Conservation (phyloP, 2,329 filamentous ascomycete genomes). For the Sclerotinia trifoliorum region DNA sequence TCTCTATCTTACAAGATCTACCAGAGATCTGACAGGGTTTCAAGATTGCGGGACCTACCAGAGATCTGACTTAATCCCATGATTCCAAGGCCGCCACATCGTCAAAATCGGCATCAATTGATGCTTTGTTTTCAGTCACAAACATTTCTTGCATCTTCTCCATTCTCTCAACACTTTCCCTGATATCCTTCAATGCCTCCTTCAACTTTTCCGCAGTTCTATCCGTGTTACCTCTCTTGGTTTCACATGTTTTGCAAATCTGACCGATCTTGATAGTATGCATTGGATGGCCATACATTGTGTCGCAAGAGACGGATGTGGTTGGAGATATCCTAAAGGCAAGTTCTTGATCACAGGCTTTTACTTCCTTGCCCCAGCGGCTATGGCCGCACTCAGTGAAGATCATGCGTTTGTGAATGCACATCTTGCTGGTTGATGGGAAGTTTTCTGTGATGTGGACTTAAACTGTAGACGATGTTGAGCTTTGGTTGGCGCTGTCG, state of each 20-base stretch:
- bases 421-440: constrained; percentile 14
- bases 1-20: constrained; percentile 12
- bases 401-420: neutral
- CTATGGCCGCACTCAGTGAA: constrained; percentile 2
- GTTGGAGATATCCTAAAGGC: neutral
- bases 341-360: neutral
- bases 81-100: constrained; percentile 1
- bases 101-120: neutral
- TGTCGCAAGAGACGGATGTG: constrained; percentile 8
- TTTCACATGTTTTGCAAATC: neutral
- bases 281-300: constrained; percentile 14
- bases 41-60: neutral
- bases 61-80: constrained; percentile 11
- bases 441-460: neutral
- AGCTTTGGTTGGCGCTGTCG: neutral
- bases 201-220: neutral
- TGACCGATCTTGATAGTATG: neutral
- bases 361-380: neutral
- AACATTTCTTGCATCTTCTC: constrained; percentile 10
- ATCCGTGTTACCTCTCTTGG: neutral
- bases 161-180: constrained; percentile 13
- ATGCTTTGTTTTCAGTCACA: constrained; percentile 4
- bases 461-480: neutral
- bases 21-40: neutral
- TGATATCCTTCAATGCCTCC: constrained; percentile 11